Percentiles rank a stretch among this genome's conserved stretches.
phyloP scores from a whole-genome alignment of 495 filamentous ascomycete species.

The Aeminium ludgeri region DNA sequence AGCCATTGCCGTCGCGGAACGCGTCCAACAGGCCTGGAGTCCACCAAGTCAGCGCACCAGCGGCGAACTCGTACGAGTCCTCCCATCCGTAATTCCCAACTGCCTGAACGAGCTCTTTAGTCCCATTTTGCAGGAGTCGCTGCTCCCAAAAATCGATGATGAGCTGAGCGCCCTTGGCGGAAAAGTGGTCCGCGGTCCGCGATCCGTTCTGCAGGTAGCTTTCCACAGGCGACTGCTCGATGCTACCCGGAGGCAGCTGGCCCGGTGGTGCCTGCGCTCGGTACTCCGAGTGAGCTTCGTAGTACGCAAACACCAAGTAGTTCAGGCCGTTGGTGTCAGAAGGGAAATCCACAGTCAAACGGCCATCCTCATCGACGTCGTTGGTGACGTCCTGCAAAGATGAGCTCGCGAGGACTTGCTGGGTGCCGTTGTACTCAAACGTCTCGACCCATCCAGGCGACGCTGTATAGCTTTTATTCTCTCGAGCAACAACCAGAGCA shows the following conservation, averaged over 20 bases:
- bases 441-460: neutral
- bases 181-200: constrained; percentile 35
- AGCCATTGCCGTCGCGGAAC: neutral
- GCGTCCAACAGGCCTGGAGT: constrained; percentile 1
- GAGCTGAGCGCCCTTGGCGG: constrained; percentile 26
- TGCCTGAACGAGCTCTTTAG: constrained; percentile 20
- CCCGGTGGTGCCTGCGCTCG: neutral
- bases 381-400: constrained; percentile 11
- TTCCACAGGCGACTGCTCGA: constrained; percentile 3
- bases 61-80: constrained; percentile 24
- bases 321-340: constrained; percentile 2
- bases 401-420: neutral
- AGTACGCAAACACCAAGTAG: constrained; percentile 9
- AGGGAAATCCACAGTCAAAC: neutral
- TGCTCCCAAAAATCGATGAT: constrained; percentile 32
- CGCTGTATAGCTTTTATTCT: neutral
- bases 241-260: neutral
- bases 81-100: constrained; percentile 30
- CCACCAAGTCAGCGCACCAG: constrained; percentile 2
- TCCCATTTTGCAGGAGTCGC: constrained; percentile 25
- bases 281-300: constrained; percentile 3
- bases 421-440: neutral
- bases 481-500: constrained; percentile 14
- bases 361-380: constrained; percentile 1
- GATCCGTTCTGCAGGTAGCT: constrained; percentile 31